Conservation (phyloP, 2,329 filamentous ascomycete genomes). For the Monosporascus sp. region DNA sequence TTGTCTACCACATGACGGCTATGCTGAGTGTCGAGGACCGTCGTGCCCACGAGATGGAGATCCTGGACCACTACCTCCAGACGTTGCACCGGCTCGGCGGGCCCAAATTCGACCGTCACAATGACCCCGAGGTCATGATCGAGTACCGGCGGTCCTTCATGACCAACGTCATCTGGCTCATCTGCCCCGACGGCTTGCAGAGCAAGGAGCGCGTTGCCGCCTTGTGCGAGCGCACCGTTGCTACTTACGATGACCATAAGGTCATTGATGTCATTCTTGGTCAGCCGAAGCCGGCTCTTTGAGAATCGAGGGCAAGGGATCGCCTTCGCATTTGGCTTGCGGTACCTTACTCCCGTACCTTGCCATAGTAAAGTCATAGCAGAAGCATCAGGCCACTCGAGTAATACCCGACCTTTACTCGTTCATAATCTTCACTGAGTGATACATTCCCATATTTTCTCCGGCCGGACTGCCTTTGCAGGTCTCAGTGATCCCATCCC, state of each 20-base stretch:
- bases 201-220: conserved; percentile 29
- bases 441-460: too few species aligned
- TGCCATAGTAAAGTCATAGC: too few species aligned
- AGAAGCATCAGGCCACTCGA: too few species aligned
- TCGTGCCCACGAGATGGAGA: conserved; percentile 33
- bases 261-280: conserved; percentile 26
- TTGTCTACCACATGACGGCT: conserved; percentile 36
- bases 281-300: conserved; percentile 4
- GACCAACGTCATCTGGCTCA: conserved; percentile 27
- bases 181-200: conserved; percentile 27
- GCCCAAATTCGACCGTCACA: conserved; percentile 24
- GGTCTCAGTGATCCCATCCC: too few species aligned
- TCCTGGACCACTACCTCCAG: conserved; percentile 32
- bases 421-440: too few species aligned
- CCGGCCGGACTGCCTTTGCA: too few species aligned
- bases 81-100: conserved; percentile 27
- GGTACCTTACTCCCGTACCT: too few species aligned
- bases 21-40: conserved; percentile 35
- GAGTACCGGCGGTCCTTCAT: conserved; percentile 29
- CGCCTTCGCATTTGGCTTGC: too few species aligned
- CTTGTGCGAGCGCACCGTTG: conserved; percentile 30
- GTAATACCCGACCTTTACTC: too few species aligned
- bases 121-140: conserved; percentile 25
- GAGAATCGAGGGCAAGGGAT: too few species aligned
- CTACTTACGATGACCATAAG: conserved; percentile 32